These are phyloP conservation scores for Microstegium vimineum DNA, from an alignment of 176 grass and related monocot species.

Conservation along the genomic window DNA sequence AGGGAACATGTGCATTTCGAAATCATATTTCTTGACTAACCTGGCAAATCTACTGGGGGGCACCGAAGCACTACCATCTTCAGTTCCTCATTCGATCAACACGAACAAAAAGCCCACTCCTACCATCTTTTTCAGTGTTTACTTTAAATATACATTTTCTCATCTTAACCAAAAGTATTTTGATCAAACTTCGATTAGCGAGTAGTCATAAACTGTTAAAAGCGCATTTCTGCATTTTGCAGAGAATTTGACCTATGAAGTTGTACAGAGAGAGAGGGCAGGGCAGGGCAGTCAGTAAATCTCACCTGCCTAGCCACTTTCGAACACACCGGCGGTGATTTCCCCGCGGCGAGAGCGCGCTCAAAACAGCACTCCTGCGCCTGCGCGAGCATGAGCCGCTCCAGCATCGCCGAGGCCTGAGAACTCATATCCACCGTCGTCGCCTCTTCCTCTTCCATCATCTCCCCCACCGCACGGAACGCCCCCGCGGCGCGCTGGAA, in stretches of 20 bases:
- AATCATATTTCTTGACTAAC: not conserved
- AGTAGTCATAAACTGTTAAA: not conserved
- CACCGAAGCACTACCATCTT: not conserved
- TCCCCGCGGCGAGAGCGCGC: constrained; percentile 53
- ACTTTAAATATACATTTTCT: not conserved
- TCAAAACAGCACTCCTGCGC: constrained; percentile 92
- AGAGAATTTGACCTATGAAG: not conserved
- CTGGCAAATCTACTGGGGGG: not conserved
- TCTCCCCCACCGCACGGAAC: constrained; percentile 45
- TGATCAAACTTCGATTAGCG: not conserved
- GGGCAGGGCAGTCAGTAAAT: not conserved
- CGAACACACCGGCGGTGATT: constrained; percentile 48
- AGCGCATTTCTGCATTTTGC: not conserved
- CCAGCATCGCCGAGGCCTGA: constrained; percentile 56
- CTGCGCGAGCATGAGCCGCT: constrained; percentile 84
- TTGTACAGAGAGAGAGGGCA: not conserved
- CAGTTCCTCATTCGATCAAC: not conserved
- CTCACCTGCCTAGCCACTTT: constrained; percentile 80
- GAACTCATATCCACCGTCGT: constrained; percentile 59
- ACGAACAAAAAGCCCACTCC: not conserved
- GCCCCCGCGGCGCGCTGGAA: constrained; percentile 67
- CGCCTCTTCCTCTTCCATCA: constrained; percentile 40
- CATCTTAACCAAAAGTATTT: not conserved
- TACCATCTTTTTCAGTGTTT: not conserved
- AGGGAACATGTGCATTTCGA: not conserved